Evolutionary conservation across 2,329 filamentous ascomycete species (phyloP), one percentile per base, ranked within the genome.

Genomic region (Ophiostoma ulmi): DNA sequence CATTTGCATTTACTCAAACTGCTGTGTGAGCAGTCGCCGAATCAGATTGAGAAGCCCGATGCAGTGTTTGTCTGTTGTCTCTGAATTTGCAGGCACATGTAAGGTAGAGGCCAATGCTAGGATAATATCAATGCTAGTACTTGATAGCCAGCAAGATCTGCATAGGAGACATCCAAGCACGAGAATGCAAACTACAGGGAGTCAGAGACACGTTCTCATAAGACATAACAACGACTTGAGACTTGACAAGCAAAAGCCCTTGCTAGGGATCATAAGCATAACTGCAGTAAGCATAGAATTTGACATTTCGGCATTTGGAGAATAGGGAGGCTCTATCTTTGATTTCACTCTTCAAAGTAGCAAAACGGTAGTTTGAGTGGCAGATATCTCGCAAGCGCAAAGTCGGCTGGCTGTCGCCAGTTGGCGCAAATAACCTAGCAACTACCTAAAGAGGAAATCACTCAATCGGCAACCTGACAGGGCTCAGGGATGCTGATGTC

Each of bases 401-500:
- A 48, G 17, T 10, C 11, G 38, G 38, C 10, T 5, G 17, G 17
- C 44, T 48, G 44, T 48, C 44, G 44, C 44, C 10, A 48, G 41
- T 44, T 17, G 41, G 41, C 41, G 38, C 38, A 39, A 39, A 39
- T 10, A 48, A 31, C 31, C 31, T 10, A 26, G 52, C 52, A 48
- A 48, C 44, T 48, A 20, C 52, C 52, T 31, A 63, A 63, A 35
- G 7, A 5, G 44, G 44, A 20, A 48, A 48, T 20, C 44, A 20
- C 44, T 48, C 44, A 48, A 48, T 39, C 4, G 3, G 31, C 31
- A 31, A 3, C 31, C 31, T 4, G 31, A 31, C 26, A 63, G 26
- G 55, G 22, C 38, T 48, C 58, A 63, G 26, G 26, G 58, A 63
- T 63, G 58, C n/a, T 35, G 58, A 63, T 36, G 58, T 35, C 58